Percentiles rank a stretch among this genome's conserved stretches.
Evolutionary conservation across 768 basidiomycete species (phyloP).

Genomic region (Gymnopilus dilepis): DNA sequence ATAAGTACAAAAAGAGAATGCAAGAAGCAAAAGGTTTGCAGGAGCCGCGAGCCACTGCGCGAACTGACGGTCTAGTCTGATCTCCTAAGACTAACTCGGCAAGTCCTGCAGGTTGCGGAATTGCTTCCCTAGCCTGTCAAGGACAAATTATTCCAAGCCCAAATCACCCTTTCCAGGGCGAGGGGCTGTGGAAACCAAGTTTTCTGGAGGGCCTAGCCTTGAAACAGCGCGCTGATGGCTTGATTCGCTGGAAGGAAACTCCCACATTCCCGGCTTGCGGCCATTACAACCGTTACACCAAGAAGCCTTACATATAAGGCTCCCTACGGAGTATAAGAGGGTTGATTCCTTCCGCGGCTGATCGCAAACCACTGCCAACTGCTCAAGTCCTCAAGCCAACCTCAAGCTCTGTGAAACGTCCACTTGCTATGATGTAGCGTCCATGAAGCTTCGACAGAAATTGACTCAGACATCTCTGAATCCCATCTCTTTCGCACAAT

Average conservation of each 20-base stretch:
- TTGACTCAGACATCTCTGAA: no score
- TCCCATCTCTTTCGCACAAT: no score
- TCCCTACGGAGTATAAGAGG: no score
- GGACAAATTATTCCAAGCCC: slow-evolving; percentile 84
- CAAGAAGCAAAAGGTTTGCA: slow-evolving; percentile 70
- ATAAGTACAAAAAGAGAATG: neutral
- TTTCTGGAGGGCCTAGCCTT: slow-evolving; percentile 94
- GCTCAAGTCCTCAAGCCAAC: no score
- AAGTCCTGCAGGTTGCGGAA: slow-evolving; percentile 87
- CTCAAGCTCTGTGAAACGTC: no score
- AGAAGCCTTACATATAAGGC: slow-evolving; percentile 26
- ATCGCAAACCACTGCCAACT: no score
- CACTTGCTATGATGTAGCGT: no score
- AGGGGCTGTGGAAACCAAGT: slow-evolving; percentile 83
- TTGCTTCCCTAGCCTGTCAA: slow-evolving; percentile 91
- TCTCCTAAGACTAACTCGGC: slow-evolving; percentile 96
- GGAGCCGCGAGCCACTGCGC: slow-evolving; percentile 78
- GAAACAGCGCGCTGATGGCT: slow-evolving; percentile 86
- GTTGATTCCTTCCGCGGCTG: no score
- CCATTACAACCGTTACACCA: slow-evolving; percentile 84
- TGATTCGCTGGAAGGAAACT: slow-evolving; percentile 64
- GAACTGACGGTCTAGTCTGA: slow-evolving; percentile 82
- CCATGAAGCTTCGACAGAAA: no score
- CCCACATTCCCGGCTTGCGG: slow-evolving; percentile 82
- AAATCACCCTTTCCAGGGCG: slow-evolving; percentile 64